A percentile compares a stretch with the other conserved stretches of the same genome.
Conservation (phyloP, 2,329 filamentous ascomycete species). For the Alternaria ventricosa region DNA sequence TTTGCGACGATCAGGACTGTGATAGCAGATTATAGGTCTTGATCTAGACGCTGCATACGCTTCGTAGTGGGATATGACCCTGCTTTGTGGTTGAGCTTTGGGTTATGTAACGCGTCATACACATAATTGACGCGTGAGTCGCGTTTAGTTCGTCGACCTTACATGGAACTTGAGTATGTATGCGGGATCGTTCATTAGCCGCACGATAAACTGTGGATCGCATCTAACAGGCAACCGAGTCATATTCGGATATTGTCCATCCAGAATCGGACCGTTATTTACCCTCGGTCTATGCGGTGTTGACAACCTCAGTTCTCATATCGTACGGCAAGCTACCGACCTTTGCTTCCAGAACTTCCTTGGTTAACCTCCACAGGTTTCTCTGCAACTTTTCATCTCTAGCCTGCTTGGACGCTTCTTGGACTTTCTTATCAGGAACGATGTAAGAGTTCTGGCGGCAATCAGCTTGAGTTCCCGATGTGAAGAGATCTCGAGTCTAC, state of each 20-base stretch:
- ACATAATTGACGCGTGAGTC: neutral
- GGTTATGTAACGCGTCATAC: neutral
- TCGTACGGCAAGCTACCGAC: slow-evolving; percentile 40
- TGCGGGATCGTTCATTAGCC: neutral
- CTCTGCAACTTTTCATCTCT: slow-evolving; percentile 53
- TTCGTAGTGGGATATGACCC: neutral
- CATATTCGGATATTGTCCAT: neutral
- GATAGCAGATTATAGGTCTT: neutral
- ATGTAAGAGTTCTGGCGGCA: slow-evolving; percentile 53
- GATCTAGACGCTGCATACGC: slow-evolving; percentile 10
- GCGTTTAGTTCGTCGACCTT: neutral
- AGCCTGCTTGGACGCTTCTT: slow-evolving; percentile 51
- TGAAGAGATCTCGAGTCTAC: neutral
- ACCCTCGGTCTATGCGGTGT: neutral
- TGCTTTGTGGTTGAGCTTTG: neutral
- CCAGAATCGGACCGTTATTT: neutral
- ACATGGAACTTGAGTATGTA: neutral
- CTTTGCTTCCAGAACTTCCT: slow-evolving; percentile 53
- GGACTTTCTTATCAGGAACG: slow-evolving; percentile 58
- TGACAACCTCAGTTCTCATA: slow-evolving; percentile 29
- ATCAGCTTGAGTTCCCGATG: neutral
- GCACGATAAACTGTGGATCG: neutral
- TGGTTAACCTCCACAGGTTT: slow-evolving; percentile 55
- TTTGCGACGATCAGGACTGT: neutral
- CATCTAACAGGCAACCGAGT: neutral